A percentile compares a stretch with the other conserved stretches of the same genome.
Conservation (phyloP, 2,329 filamentous ascomycete species). For the Claviceps sorghi region DNA sequence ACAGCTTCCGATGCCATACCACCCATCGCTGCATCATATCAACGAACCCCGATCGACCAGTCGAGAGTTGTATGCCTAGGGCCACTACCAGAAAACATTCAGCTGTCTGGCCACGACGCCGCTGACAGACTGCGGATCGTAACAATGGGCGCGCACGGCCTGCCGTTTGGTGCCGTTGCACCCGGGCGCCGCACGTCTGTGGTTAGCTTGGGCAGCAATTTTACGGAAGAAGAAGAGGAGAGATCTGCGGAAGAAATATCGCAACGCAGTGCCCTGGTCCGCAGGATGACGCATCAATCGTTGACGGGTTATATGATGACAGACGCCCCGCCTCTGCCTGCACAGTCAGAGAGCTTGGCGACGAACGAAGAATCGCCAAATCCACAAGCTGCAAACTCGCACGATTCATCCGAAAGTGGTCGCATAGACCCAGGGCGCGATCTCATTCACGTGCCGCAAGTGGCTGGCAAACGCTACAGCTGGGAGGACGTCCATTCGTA, state of each 20-base stretch:
- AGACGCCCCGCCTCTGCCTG: neutral
- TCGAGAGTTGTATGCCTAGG: conserved; percentile 40
- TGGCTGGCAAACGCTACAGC: conserved; percentile 34
- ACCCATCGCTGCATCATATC: conserved; percentile 15
- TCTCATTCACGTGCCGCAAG: conserved; percentile 36
- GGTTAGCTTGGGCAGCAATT: conserved; percentile 40
- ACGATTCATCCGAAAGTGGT: conserved; percentile 9
- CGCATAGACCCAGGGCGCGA: conserved; percentile 31
- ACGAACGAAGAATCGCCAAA: neutral
- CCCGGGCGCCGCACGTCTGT: conserved; percentile 10
- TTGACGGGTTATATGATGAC: neutral
- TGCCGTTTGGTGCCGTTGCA: conserved; percentile 2
- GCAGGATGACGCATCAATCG: neutral
- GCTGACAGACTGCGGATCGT: conserved; percentile 5
- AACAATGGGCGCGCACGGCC: conserved; percentile 3
- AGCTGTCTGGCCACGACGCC: conserved; percentile 12
- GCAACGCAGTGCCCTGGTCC: conserved; percentile 11
- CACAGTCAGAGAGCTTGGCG: neutral
- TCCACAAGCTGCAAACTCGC: neutral
- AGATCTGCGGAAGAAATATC: conserved; percentile 19
- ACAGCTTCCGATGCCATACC: neutral
- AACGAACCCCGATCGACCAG: conserved; percentile 37
- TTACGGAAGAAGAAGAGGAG: conserved; percentile 40
- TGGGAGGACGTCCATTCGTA: conserved; percentile 27
- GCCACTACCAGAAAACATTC: conserved; percentile 34